phyloP scores from a whole-genome alignment of 352 stramenopile genomes.

The Phytophthora pinifolia region DNA sequence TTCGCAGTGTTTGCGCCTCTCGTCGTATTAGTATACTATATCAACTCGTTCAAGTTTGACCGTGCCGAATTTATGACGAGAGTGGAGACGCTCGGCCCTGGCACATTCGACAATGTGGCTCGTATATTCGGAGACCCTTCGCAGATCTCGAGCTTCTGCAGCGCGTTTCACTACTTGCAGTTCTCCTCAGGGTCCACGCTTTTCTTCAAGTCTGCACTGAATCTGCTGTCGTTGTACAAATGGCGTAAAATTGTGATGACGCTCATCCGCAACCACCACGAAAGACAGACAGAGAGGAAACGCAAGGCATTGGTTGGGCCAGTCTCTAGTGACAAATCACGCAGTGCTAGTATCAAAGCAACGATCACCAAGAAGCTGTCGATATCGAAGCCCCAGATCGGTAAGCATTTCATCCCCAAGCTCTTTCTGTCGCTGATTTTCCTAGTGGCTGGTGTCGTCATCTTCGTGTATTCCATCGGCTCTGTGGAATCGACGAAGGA shows the following conservation, averaged over 20 bases:
- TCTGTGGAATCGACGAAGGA: conserved; percentile 30
- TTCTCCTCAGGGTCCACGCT: conserved; percentile 21
- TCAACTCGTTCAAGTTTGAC: conserved; percentile 42
- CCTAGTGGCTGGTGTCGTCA: conserved; percentile 18
- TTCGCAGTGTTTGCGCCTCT: conserved; percentile 50
- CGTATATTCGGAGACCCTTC: conserved; percentile 40
- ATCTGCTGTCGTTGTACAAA: conserved; percentile 48
- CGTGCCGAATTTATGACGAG: conserved; percentile 25
- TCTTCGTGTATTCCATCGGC: conserved; percentile 35
- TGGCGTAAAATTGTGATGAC: conserved; percentile 43
- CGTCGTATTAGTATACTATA: conserved; percentile 38
- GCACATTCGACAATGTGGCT: conserved; percentile 36
- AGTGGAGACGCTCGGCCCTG: conserved; percentile 19
- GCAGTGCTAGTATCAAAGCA: conserved; percentile 6
- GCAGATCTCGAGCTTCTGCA: conserved; percentile 41
- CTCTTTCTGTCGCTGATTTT: conserved; percentile 39
- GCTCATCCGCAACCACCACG: conserved; percentile 37
- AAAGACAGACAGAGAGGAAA: conserved; percentile 16
- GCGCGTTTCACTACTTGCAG: conserved; percentile 36
- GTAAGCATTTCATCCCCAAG: conserved; percentile 19
- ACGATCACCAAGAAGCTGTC: conserved; percentile 11
- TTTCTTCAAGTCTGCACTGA: conserved; percentile 41
- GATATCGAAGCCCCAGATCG: conserved; percentile 11
- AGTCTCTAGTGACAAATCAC: background rate
- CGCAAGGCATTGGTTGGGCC: conserved; percentile 12